Evolutionary conservation across 2,329 filamentous ascomycete genomes (phyloP).

Genomic region (Elsinoe australis): DNA sequence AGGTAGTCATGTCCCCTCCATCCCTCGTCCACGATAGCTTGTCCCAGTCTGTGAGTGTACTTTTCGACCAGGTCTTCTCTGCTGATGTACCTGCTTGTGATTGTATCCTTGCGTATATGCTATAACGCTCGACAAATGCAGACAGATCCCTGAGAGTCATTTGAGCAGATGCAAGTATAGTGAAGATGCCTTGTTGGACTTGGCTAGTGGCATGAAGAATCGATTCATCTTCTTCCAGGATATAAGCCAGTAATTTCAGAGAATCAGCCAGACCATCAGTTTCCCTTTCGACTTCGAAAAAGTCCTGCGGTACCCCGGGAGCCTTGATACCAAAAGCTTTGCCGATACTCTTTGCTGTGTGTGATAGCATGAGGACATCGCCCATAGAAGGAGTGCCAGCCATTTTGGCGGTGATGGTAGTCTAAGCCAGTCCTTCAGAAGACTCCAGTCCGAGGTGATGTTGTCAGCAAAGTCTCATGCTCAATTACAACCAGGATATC

Average conservation of each 20-base stretch:
- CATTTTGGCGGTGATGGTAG: no score
- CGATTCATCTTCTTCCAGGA: constrained; percentile 33
- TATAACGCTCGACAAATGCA: constrained; percentile 39
- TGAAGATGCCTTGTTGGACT: constrained; percentile 33
- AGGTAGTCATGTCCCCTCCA: constrained; percentile 35
- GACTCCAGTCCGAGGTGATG: no score
- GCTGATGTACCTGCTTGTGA: constrained; percentile 36
- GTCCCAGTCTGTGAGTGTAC: constrained; percentile 36
- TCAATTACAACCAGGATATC: no score
- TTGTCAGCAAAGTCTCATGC: no score
- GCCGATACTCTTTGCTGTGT: constrained; percentile 12
- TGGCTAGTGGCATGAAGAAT: constrained; percentile 32
- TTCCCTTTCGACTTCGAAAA: constrained; percentile 38
- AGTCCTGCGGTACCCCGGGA: constrained; percentile 21
- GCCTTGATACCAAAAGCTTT: constrained; percentile 12
- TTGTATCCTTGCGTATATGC: constrained; percentile 37
- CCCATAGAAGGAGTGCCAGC: constrained; percentile 10
- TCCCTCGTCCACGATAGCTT: constrained; percentile 41
- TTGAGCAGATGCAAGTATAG: constrained; percentile 35
- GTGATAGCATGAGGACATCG: constrained; percentile 11
- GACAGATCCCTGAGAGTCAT: constrained; percentile 38
- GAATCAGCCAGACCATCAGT: constrained; percentile 37
- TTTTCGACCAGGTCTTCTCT: constrained; percentile 39
- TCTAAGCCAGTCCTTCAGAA: no score
- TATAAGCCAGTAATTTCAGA: constrained; percentile 40